These are phyloP conservation scores for Trichosporon ovoides DNA, from an alignment of 1,284 basidiomycete genomes.

Conservation along the genomic window DNA sequence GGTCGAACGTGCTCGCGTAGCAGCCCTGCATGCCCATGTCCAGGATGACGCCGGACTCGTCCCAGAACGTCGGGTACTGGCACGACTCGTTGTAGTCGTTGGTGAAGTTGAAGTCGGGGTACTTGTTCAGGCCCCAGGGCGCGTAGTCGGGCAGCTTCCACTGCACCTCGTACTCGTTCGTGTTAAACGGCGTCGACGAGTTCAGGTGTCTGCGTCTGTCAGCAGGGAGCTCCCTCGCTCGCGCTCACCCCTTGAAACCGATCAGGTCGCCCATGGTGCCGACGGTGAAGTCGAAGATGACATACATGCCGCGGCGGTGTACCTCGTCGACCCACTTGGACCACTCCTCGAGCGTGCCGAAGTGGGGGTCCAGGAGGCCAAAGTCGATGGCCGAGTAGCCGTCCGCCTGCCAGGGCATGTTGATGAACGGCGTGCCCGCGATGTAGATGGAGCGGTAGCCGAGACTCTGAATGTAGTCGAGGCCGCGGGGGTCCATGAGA, in stretches of 20 bases:
- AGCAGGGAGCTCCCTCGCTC: background rate
- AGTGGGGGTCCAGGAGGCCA: conserved; percentile 80
- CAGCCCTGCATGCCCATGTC: conserved; percentile 62
- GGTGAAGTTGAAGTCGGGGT: conserved; percentile 65
- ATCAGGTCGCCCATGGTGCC: conserved; percentile 84
- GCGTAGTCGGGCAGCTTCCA: conserved; percentile 72
- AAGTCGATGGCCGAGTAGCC: conserved; percentile 90
- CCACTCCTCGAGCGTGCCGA: conserved; percentile 77
- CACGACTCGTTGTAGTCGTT: conserved; percentile 65
- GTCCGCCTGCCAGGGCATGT: conserved; percentile 94
- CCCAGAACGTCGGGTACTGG: conserved; percentile 68
- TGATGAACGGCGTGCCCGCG: conserved; percentile 82
- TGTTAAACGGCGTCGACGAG: conserved; percentile 66
- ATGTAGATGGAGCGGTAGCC: conserved; percentile 77
- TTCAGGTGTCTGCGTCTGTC: conserved; percentile 51
- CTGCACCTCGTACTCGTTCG: conserved; percentile 65
- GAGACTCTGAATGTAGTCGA: conserved; percentile 86
- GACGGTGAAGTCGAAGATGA: conserved; percentile 87
- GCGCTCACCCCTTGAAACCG: conserved; percentile 65
- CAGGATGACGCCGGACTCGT: conserved; percentile 63
- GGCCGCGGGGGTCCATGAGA: conserved; percentile 55
- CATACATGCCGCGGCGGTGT: conserved; percentile 75
- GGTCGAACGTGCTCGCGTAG: conserved; percentile 75
- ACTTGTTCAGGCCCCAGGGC: conserved; percentile 78
- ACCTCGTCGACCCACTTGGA: conserved; percentile 64